Evolutionary conservation across 2,329 filamentous ascomycete species (phyloP).

Genomic region (Aspergillus sp.): DNA sequence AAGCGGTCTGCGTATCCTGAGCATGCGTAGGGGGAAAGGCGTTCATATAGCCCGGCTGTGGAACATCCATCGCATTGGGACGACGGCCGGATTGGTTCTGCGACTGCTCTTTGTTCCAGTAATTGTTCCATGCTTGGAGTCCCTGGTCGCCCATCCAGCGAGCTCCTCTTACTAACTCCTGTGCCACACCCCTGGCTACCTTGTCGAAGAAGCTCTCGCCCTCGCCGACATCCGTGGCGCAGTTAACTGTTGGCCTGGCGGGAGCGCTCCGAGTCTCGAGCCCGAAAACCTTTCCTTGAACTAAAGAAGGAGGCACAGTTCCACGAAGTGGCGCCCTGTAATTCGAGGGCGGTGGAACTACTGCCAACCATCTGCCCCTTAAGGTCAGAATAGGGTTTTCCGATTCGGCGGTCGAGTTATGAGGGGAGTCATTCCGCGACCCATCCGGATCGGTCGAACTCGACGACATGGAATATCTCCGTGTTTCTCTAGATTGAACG

Average conservation of each 20-base stretch:
- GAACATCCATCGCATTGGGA: constrained; percentile 22
- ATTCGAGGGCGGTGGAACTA: constrained; percentile 35
- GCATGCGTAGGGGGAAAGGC: constrained; percentile 42
- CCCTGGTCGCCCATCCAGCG: constrained; percentile 44
- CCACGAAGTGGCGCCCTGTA: constrained; percentile 34
- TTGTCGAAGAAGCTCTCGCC: constrained; percentile 42
- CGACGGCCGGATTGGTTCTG: constrained; percentile 23
- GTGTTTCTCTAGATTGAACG: constrained; percentile 50
- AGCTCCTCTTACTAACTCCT: constrained; percentile 42
- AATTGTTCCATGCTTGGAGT: constrained; percentile 43
- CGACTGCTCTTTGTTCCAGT: constrained; percentile 40
- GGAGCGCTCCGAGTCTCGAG: constrained; percentile 37
- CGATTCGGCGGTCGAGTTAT: constrained; percentile 13
- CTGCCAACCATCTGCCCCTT: constrained; percentile 41
- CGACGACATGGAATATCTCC: constrained; percentile 40
- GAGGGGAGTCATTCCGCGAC: constrained; percentile 32
- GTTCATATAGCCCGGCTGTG: constrained; percentile 22
- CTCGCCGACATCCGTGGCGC: constrained; percentile 40
- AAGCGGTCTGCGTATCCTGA: constrained; percentile 29
- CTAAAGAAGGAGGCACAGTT: constrained; percentile 29
- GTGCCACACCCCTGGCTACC: constrained; percentile 42
- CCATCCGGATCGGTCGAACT: constrained; percentile 38
- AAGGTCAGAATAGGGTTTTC: constrained; percentile 37
- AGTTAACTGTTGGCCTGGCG: constrained; percentile 35
- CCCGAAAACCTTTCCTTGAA: constrained; percentile 31